A percentile compares a stretch with the other conserved stretches of the same genome.
Evolutionary conservation across 768 basidiomycete genomes (phyloP).

Genomic region (Porpolomopsis calyptriformis): DNA sequence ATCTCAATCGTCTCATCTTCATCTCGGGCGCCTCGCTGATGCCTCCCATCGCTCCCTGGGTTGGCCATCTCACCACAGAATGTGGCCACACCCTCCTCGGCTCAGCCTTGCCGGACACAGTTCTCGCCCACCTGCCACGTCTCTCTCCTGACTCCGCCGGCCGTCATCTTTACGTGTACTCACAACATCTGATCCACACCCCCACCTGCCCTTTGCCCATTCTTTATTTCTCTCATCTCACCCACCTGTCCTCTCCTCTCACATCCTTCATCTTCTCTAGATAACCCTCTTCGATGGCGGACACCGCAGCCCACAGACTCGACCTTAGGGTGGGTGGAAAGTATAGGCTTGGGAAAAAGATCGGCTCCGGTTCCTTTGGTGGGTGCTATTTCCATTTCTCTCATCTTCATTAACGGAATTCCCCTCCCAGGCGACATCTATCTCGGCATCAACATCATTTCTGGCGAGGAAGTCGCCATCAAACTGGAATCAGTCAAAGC

Average conservation of each 20-base stretch:
- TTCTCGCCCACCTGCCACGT: background rate
- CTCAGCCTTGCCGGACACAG: background rate
- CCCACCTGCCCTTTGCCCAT: conserved; percentile 22
- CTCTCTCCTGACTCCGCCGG: background rate
- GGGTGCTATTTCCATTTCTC: conserved; percentile 21
- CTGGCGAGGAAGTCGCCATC: conserved; percentile 98
- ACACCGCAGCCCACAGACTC: conserved; percentile 57
- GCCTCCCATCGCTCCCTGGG: too few relatives aligned
- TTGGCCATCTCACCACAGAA: background rate
- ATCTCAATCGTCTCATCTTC: background rate
- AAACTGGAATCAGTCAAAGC: conserved; percentile 99
- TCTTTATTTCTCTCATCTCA: conserved; percentile 10
- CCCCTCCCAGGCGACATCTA: conserved; percentile 80
- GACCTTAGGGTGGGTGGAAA: conserved; percentile 89
- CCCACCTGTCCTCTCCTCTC: conserved; percentile 8
- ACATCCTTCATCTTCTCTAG: conserved; percentile 13
- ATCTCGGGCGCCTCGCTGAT: background rate
- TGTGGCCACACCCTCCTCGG: background rate
- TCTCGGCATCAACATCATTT: conserved; percentile 99
- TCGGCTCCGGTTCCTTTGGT: conserved; percentile 98
- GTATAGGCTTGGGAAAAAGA: conserved; percentile 98
- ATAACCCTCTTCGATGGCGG: conserved; percentile 47
- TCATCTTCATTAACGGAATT: conserved; percentile 8
- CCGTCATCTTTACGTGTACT: conserved; percentile 20
- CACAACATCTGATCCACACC: conserved; percentile 34